Base-by-base conservation (phyloP, 257 asterid species). In the Penstemon eatonii region DNA sequence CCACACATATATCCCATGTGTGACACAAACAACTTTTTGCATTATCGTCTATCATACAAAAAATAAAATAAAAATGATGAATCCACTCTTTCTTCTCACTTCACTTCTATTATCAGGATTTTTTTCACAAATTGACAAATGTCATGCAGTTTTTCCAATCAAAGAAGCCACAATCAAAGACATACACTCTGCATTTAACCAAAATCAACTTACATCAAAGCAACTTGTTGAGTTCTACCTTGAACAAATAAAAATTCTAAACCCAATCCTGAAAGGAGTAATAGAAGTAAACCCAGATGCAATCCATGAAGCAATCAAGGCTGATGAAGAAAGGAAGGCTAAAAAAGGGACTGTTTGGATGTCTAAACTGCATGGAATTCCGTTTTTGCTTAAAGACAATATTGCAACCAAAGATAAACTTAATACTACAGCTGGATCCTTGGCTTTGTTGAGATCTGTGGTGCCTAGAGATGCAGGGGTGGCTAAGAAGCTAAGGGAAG, bases 271-370 rank as follows among this genome's bases (percentile, higher is more conserved):
- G 5, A 86, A 80, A 8, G 79, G 80, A 13, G 82, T 86, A 8
- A 85, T 85, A 4, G 96, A 89, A 19, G 81, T 89, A 8, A 89
- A 86, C 41, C 96, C 94, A 3, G 95, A 83, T 9, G 89, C 92
- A 0, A 42, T 58, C 13, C 12, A 55, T 61, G 81, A 79, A 68
- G 94, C 88, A 60, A 88, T 81, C 40, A 66, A 60, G 64, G 89
- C 91, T 38, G 90, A 81, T 71, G 1, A 15, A 6, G 79, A 74
- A 65, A 70, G 85, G 50, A 39, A 44, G 49, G 42, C 49, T 12
- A 60, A 41, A 50, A 56, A 67, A 18, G 37, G 11, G 64, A 12
- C 33, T 25, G 33, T 25, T 25, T 25, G 33, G 62, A 69, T 76
- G 65, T 55, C 59, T 74, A 4, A 19, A 45, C 49, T 89, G 78